Evolutionary conservation across 176 grass and related monocot genomes (phyloP), one percentile per base, ranked within the genome.

Genomic region (Oryza australiensis): DNA sequence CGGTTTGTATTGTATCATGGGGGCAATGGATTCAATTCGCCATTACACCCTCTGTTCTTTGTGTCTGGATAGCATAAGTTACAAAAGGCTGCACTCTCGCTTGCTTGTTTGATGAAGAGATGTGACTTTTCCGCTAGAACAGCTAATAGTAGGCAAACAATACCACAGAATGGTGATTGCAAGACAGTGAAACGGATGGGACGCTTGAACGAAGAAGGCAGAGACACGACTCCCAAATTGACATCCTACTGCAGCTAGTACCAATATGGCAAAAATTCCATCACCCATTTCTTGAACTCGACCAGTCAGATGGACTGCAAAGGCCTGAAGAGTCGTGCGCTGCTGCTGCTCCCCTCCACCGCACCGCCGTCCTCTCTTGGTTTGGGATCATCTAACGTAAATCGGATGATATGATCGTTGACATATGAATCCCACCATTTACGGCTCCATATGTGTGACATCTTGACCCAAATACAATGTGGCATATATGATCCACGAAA

Each of bases 151-250:
- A 72, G 55, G 53, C 22, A 51, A 64, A 69, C 53, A 85, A 79
- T 45, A 2, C 3, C 35, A 37, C 23, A 27, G 40, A 38, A 34
- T 78, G 75, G 67, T 85, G 75, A 79, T 79, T 72, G 75, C 53
- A 69, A 72, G 75, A 11, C 55, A 72, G 67, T n/a, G 57, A 24
- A 65, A 35, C 35, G 22, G 83, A 78, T 35, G 83, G 83, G 83
- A 63, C 83, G 57, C 57, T 49, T 49, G 66, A 45, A 12, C 64
- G 49, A 38, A 33, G 53, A 33, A 33, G 26, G 37, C 35, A 45
- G 2, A 9, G 5, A 37, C 74, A 15, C 66, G 20, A 27, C 23
- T 38, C 24, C 1, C 79, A 20, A 59, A 82, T 63, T 62, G 10
- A 63, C 68, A 32, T 64, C 40, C 59, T 78, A 45, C 37, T 16